Percentiles rank a stretch among this genome's conserved stretches.
phyloP scores from a whole-genome alignment of 2,329 filamentous ascomycete species.

The Neopestalotiopsis sp. region DNA sequence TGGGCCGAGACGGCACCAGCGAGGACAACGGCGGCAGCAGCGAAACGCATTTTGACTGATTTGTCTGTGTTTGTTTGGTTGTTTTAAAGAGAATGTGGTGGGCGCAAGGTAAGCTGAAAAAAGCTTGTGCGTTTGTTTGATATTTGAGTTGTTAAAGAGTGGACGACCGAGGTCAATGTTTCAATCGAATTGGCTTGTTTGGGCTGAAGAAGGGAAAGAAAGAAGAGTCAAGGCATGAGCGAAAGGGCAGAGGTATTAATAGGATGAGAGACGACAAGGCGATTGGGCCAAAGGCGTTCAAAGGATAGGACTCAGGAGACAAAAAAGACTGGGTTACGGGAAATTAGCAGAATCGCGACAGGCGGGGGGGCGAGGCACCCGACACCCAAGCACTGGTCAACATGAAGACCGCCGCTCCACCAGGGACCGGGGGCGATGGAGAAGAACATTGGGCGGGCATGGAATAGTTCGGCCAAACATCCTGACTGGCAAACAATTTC shows the following conservation, averaged over 20 bases:
- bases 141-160: conserved; percentile 49
- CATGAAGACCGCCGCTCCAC: conserved; percentile 12
- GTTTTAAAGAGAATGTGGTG: conserved; percentile 33
- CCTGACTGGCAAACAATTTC: neutral
- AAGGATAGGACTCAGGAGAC: conserved; percentile 27
- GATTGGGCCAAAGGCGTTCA: conserved; percentile 30
- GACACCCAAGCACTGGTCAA: conserved; percentile 6
- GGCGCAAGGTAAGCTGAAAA: conserved; percentile 37
- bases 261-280: conserved; percentile 29
- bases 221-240: conserved; percentile 28
- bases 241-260: conserved; percentile 55
- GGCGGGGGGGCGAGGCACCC: neutral
- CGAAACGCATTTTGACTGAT: conserved; percentile 67
- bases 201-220: conserved; percentile 45
- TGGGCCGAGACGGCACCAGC: conserved; percentile 50
- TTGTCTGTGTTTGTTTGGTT: conserved; percentile 27
- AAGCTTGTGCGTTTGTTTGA: conserved; percentile 30
- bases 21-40: conserved; percentile 55
- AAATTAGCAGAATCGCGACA: conserved; percentile 32
- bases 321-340: conserved; percentile 26
- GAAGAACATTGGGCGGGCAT: neutral
- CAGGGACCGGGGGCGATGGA: conserved; percentile 1
- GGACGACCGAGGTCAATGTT: conserved; percentile 64
- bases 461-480: conserved; percentile 8
- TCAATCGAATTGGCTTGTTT: conserved; percentile 49